Conservation (phyloP, 768 basidiomycete genomes). For the Suillus paluster region DNA sequence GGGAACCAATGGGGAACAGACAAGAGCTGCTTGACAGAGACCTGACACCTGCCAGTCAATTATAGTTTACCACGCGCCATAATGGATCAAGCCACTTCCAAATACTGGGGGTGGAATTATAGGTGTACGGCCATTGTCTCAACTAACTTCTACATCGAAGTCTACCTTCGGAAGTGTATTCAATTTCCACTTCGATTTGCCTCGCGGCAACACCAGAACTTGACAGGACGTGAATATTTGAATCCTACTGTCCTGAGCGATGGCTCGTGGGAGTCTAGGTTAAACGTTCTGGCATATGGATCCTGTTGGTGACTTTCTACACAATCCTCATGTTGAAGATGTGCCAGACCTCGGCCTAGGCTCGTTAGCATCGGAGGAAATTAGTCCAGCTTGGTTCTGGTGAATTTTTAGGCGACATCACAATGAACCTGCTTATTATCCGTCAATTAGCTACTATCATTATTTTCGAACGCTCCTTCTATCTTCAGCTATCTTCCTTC, state of each 20-base stretch:
- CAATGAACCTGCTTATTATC: neutral
- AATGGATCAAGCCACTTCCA: neutral
- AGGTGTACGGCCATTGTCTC: too few species aligned
- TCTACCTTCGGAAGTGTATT: too few species aligned
- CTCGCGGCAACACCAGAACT: too few species aligned
- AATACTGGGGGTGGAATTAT: too few species aligned
- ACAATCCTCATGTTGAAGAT: neutral
- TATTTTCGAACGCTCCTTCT: neutral
- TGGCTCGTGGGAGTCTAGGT: too few species aligned
- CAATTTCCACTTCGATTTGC: too few species aligned
- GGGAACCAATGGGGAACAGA: constrained; percentile 8
- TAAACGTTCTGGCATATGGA: neutral
- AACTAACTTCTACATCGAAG: too few species aligned
- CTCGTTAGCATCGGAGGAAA: neutral
- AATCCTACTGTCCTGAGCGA: too few species aligned
- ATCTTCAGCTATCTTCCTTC: too few species aligned
- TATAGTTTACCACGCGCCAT: constrained; percentile 3
- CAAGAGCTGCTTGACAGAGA: constrained; percentile 10
- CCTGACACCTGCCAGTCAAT: constrained; percentile 11
- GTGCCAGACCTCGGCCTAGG: neutral
- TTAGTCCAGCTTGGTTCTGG: neutral
- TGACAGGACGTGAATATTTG: too few species aligned
- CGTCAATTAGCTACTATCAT: neutral
- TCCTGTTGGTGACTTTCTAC: neutral
- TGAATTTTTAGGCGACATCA: neutral